These are phyloP conservation scores for Euryodendron excelsum DNA, from an alignment of 148 eudicot genomes.

Conservation along the genomic window DNA sequence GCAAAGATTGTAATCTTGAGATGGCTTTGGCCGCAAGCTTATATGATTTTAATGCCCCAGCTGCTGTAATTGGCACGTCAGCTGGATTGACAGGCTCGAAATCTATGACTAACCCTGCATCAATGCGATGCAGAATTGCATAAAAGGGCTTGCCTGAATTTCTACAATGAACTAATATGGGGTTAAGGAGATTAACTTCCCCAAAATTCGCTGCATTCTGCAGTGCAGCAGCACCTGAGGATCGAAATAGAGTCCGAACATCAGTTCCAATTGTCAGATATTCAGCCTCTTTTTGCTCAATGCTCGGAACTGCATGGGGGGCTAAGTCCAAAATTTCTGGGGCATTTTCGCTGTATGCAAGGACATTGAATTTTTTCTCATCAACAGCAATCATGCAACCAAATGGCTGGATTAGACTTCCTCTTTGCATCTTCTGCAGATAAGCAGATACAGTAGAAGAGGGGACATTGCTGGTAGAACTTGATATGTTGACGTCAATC, in stretches of 20 bases:
- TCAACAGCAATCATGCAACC: conserved; percentile 83
- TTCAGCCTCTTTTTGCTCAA: conserved; percentile 60
- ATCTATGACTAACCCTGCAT: conserved; percentile 78
- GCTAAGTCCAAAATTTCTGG: conserved; percentile 75
- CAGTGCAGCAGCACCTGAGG: conserved; percentile 61
- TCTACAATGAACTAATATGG: conserved; percentile 62
- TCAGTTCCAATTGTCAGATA: conserved; percentile 71
- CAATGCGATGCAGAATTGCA: conserved; percentile 74
- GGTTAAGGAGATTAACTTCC: conserved; percentile 73
- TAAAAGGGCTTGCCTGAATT: conserved; percentile 67
- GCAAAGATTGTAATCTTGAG: conserved; percentile 62
- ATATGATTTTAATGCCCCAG: conserved; percentile 73
- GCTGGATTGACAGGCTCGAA: conserved; percentile 65
- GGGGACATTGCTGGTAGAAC: conserved; percentile 53
- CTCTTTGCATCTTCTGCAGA: conserved; percentile 78
- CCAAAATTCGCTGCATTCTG: conserved; percentile 58
- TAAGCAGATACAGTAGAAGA: conserved; percentile 68
- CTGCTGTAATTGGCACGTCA: conserved; percentile 64
- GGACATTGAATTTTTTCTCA: conserved; percentile 46
- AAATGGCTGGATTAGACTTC: conserved; percentile 70
- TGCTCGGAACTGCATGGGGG: conserved; percentile 66
- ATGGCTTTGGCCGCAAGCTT: conserved; percentile 83
- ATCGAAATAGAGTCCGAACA: conserved; percentile 55
- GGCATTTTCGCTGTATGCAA: conserved; percentile 86
- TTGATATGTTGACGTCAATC: conserved; percentile 48